Evolutionary conservation across 345 rosid genomes (phyloP).

Genomic region (Moricandia arvensis): DNA sequence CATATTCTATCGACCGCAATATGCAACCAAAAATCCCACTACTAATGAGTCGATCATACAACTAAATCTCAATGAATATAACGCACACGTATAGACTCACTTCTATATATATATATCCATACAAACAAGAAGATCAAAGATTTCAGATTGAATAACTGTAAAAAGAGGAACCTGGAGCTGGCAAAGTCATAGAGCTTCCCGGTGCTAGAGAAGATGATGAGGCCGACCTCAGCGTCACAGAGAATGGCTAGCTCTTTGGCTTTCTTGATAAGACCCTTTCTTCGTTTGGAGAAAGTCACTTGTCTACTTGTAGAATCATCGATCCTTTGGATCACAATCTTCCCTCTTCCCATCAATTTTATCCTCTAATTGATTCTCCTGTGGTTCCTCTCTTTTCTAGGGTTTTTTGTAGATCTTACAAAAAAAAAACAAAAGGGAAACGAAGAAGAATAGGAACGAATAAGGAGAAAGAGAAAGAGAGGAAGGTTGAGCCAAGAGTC

Average conservation of each 20-base stretch:
- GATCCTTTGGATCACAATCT: conserved; percentile 48
- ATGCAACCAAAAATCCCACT: background rate
- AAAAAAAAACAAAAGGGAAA: conserved; percentile 31
- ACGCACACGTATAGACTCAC: conserved; percentile 14
- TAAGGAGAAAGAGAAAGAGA: conserved; percentile 31
- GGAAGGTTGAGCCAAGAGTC: conserved; percentile 42
- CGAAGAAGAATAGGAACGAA: conserved; percentile 32
- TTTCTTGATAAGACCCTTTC: conserved; percentile 45
- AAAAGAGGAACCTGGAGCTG: conserved; percentile 41
- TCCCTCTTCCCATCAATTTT: conserved; percentile 44
- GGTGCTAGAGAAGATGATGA: conserved; percentile 43
- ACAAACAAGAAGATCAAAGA: conserved; percentile 13
- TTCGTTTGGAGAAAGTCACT: conserved; percentile 48
- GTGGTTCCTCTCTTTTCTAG: conserved; percentile 30
- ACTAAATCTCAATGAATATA: conserved; percentile 16
- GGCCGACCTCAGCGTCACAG: conserved; percentile 44
- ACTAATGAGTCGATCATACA: conserved; percentile 16
- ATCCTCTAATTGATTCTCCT: conserved; percentile 20
- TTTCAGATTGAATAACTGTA: conserved; percentile 10
- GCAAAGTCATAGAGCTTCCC: conserved; percentile 42
- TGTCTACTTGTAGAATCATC: conserved; percentile 45
- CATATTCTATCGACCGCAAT: conserved; percentile 26
- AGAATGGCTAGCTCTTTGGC: conserved; percentile 45
- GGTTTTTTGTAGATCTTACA: conserved; percentile 36
- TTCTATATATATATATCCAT: background rate